These are phyloP conservation scores for Amphicarpaea edgeworthii DNA, from an alignment of 306 rosid species.

Conservation along the genomic window DNA sequence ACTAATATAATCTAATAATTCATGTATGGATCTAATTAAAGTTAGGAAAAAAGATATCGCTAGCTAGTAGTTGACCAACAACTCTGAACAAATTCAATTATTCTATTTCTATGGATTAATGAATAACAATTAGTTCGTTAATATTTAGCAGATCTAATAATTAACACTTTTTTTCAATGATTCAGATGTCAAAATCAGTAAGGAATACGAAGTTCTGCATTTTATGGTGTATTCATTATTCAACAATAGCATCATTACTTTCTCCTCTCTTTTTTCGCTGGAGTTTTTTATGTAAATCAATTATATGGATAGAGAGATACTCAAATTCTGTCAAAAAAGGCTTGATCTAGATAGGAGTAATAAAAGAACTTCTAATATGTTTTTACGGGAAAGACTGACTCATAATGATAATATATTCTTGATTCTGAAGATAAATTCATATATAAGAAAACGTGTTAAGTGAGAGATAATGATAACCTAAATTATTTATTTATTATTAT, in stretches of 20 bases:
- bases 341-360: neutral
- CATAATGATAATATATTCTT: constrained; percentile 5
- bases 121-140: constrained; percentile 34
- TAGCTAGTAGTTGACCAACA: constrained; percentile 21
- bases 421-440: neutral
- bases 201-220: constrained; percentile 38
- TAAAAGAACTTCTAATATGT: neutral
- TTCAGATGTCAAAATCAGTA: constrained; percentile 42
- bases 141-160: constrained; percentile 34
- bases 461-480: neutral
- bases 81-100: constrained; percentile 24
- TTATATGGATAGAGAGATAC: neutral
- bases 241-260: constrained; percentile 35
- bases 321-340: constrained; percentile 2
- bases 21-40: constrained; percentile 21
- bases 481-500: neutral
- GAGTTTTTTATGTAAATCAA: constrained; percentile 8
- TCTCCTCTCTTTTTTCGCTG: constrained; percentile 21
- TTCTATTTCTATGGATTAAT: neutral
- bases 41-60: constrained; percentile 11
- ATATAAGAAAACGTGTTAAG: neutral
- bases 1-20: neutral
- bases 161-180: constrained; percentile 36
- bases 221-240: constrained; percentile 11
- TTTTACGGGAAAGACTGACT: neutral